Conservation (phyloP, 2,329 filamentous ascomycete genomes). For the Orbilia brochopaga region DNA sequence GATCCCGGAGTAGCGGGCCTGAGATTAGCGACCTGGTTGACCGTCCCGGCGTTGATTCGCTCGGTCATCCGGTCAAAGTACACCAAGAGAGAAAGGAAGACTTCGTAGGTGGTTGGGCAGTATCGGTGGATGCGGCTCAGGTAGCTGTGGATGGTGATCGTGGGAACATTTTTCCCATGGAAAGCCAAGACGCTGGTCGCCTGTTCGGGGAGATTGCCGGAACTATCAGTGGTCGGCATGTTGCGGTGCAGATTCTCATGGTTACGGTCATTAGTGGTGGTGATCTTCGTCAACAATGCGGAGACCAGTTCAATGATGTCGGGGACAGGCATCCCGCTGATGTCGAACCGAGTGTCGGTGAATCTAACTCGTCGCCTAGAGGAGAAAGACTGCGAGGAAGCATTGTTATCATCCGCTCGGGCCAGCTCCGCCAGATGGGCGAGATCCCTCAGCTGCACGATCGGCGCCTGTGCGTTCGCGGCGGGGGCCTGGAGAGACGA, state of each 20-base stretch:
- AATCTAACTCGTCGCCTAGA: conserved; percentile 51
- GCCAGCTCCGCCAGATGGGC: conserved; percentile 90
- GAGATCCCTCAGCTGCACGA: conserved; percentile 82
- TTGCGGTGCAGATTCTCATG: conserved; percentile 87
- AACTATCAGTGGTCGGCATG: conserved; percentile 67
- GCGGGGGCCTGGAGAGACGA: conserved; percentile 49
- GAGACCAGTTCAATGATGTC: conserved; percentile 99
- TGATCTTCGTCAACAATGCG: conserved; percentile 93
- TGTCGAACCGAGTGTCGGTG: conserved; percentile 75
- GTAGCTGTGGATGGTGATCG: conserved; percentile 95
- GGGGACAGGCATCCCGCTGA: conserved; percentile 94
- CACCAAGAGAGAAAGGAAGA: conserved; percentile 90
- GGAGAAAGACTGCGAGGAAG: conserved; percentile 51
- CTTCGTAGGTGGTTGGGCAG: conserved; percentile 97
- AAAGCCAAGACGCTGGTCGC: conserved; percentile 85
- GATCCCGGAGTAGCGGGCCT: conserved; percentile 42
- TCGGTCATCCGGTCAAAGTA: conserved; percentile 99
- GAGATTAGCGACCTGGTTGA: conserved; percentile 40
- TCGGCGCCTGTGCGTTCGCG: conserved; percentile 61
- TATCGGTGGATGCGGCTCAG: conserved; percentile 97
- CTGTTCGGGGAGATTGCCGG: conserved; percentile 67
- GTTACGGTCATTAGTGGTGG: conserved; percentile 91
- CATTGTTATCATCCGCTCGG: conserved; percentile 66
- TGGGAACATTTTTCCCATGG: conserved; percentile 96
- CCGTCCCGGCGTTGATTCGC: conserved; percentile 71